phyloP scores from a whole-genome alignment of 2,329 filamentous ascomycete species.

The Colletotrichum brevisporum region DNA sequence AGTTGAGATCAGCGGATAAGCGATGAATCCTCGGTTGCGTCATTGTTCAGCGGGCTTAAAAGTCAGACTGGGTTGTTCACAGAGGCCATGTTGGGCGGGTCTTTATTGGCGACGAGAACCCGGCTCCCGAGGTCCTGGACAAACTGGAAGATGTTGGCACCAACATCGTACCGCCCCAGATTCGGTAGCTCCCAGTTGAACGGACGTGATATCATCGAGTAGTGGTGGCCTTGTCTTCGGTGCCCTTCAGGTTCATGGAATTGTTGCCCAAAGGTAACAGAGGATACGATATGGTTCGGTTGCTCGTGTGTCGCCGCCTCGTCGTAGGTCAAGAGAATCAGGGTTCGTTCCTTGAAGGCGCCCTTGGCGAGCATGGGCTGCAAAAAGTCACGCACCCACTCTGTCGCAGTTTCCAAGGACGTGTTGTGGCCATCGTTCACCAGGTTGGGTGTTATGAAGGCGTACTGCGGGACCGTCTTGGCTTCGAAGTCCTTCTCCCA shows the following conservation, averaged over 20 bases:
- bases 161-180: conserved; percentile 59
- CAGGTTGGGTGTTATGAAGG: conserved; percentile 75
- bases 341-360: conserved; percentile 66
- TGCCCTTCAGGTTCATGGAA: too few relatives aligned
- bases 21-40: too few relatives aligned
- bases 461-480: conserved; percentile 74
- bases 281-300: conserved; percentile 67
- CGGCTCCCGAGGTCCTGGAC: conserved; percentile 51
- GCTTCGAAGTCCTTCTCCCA: conserved; percentile 72
- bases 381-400: conserved; percentile 67
- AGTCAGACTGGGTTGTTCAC: too few relatives aligned
- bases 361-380: conserved; percentile 65
- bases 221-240: conserved; percentile 64
- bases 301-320: conserved; percentile 67
- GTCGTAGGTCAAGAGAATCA: conserved; percentile 72
- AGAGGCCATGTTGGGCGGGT: conserved; percentile 51
- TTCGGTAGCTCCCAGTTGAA: conserved; percentile 59
- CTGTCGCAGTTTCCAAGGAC: conserved; percentile 63
- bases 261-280: conserved; percentile 70
- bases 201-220: conserved; percentile 58
- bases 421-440: conserved; percentile 76
- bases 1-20: too few relatives aligned
- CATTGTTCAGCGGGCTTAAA: too few relatives aligned
- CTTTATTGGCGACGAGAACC: conserved; percentile 52
- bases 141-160: conserved; percentile 57